Conservation (phyloP, 139 green algal genomes). For the Tetraselmis striata region DNA sequence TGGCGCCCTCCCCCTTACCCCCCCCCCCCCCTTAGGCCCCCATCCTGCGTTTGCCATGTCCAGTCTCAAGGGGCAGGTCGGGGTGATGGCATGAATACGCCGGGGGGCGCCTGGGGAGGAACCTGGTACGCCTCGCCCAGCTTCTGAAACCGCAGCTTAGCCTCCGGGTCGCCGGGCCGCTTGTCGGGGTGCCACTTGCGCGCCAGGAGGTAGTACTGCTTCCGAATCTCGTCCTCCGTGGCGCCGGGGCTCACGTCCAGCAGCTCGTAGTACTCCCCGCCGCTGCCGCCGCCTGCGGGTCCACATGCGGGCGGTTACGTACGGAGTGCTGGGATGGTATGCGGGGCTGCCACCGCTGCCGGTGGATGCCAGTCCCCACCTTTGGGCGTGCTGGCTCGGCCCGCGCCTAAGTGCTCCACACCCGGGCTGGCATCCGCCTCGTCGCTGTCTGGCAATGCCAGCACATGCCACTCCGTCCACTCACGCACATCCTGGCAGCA, state of each 20-base stretch:
- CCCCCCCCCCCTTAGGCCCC: no score
- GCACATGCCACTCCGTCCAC: background rate
- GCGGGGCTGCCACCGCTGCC: no score
- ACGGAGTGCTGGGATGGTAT: no score
- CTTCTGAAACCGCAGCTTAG: slow-evolving; percentile 81
- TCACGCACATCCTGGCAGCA: background rate
- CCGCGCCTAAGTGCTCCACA: no score
- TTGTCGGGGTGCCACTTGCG: slow-evolving; percentile 83
- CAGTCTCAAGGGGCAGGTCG: no score
- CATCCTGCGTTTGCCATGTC: no score
- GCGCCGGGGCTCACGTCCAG: slow-evolving; percentile 60
- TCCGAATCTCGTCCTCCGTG: slow-evolving; percentile 66
- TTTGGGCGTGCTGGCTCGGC: no score
- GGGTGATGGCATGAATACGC: no score
- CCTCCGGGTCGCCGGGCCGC: slow-evolving; percentile 69
- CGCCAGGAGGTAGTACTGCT: slow-evolving; percentile 85
- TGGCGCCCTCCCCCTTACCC: no score
- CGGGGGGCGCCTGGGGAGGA: no score
- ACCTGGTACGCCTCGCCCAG: slow-evolving; percentile 71
- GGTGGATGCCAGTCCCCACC: no score
- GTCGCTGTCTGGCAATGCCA: background rate
- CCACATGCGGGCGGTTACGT: no score
- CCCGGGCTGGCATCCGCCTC: background rate
- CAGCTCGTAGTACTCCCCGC: slow-evolving; percentile 54
- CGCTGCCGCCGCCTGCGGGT: slow-evolving; percentile 6